Evolutionary conservation across 2,329 filamentous ascomycete genomes (phyloP).

Genomic region (Fusarium circinatum): DNA sequence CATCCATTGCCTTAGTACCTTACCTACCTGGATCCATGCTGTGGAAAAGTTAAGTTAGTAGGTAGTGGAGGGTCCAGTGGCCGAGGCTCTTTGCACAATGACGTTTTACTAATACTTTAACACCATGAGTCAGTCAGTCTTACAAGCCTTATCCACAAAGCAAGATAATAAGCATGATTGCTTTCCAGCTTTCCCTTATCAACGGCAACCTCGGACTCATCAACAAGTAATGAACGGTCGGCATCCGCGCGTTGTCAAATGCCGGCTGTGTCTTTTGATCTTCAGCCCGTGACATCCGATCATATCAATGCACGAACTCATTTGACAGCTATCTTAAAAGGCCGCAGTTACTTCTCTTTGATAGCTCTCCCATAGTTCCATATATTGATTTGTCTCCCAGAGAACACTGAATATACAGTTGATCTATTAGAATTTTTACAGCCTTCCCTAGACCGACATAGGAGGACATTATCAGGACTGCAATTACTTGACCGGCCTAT

Average conservation of each 20-base stretch:
- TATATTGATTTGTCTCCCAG: background rate
- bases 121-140: background rate
- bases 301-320: slow-evolving; percentile 15
- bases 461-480: too few relatives aligned
- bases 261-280: slow-evolving; percentile 22
- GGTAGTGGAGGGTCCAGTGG: background rate
- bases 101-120: slow-evolving; percentile 15
- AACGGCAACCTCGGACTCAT: slow-evolving; percentile 36
- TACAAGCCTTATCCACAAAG: background rate
- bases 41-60: background rate
- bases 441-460: background rate
- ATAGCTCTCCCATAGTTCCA: background rate
- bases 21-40: background rate
- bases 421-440: background rate
- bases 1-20: background rate
- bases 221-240: slow-evolving; percentile 8
- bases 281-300: slow-evolving; percentile 36
- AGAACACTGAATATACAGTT: background rate
- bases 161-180: slow-evolving; percentile 17
- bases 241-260: slow-evolving; percentile 13
- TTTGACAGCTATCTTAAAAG: slow-evolving; percentile 23
- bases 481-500: background rate
- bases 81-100: slow-evolving; percentile 14
- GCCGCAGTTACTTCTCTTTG: background rate
- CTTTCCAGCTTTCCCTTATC: background rate